phyloP scores from a whole-genome alignment of 306 rosid genomes.

The Prunus dulcis region DNA sequence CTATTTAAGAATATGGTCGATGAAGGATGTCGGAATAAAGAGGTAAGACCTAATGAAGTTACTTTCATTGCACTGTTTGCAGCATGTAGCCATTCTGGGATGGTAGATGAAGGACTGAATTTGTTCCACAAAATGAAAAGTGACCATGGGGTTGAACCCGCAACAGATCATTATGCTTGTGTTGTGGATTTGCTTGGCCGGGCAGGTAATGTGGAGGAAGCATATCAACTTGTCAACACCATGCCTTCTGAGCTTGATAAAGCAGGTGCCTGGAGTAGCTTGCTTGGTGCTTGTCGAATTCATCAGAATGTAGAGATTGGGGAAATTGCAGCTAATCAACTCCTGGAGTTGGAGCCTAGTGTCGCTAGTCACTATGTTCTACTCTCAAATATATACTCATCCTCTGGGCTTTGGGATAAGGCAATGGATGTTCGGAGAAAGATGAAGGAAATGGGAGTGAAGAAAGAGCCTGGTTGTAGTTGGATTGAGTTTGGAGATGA shows the following conservation, averaged over 20 bases:
- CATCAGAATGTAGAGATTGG: conserved; percentile 67
- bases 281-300: conserved; percentile 74
- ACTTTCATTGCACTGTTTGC: conserved; percentile 65
- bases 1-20: conserved; percentile 54
- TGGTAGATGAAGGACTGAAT: conserved; percentile 56
- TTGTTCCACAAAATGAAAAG: conserved; percentile 63
- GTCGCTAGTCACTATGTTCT: conserved; percentile 86
- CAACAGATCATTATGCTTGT: conserved; percentile 76
- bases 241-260: conserved; percentile 59
- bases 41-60: conserved; percentile 52
- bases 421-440: conserved; percentile 65
- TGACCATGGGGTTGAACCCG: conserved; percentile 57
- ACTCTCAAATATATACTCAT: conserved; percentile 74
- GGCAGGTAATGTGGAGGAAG: conserved; percentile 68
- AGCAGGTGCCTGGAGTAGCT: conserved; percentile 85
- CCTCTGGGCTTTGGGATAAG: conserved; percentile 73
- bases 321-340: conserved; percentile 62
- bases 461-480: conserved; percentile 88
- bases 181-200: conserved; percentile 91
- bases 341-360: conserved; percentile 68
- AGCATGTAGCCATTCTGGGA: conserved; percentile 69
- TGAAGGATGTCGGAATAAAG: conserved; percentile 36
- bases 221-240: conserved; percentile 49
- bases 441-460: conserved; percentile 82
- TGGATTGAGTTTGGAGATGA: conserved; percentile 82